Conservation (phyloP, 805 yeast genomes). For the Metschnikowia baotianmanensis region DNA sequence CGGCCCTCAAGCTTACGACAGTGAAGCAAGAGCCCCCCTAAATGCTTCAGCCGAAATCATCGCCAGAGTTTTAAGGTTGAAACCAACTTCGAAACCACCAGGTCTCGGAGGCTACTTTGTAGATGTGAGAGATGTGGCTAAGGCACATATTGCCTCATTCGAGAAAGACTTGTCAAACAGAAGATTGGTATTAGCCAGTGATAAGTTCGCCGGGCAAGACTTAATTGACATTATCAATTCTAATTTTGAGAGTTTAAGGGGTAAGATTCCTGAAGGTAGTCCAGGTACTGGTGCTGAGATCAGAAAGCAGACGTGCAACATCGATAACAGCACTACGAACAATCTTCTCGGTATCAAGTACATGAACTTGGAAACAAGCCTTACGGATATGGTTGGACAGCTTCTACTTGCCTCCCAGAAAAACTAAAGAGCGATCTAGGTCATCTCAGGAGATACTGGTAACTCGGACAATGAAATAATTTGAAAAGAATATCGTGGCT, state of each 20-base stretch:
- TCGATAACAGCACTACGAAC: conserved; percentile 38
- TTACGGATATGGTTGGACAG: conserved; percentile 45
- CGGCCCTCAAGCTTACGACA: conserved; percentile 28
- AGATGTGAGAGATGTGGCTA: conserved; percentile 26
- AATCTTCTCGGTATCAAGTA: conserved; percentile 38
- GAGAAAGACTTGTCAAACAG: conserved; percentile 20
- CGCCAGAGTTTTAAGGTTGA: conserved; percentile 35
- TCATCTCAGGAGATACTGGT: no score
- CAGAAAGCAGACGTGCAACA: conserved; percentile 20
- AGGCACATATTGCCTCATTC: conserved; percentile 18
- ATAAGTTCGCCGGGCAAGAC: conserved; percentile 28
- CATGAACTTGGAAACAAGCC: conserved; percentile 36
- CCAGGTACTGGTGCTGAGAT: conserved; percentile 33
- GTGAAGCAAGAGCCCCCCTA: conserved; percentile 30
- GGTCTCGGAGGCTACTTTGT: conserved; percentile 21
- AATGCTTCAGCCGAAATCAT: conserved; percentile 40
- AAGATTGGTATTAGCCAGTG: conserved; percentile 30
- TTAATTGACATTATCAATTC: conserved; percentile 35
- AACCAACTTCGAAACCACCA: conserved; percentile 22
- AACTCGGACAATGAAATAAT: no score
- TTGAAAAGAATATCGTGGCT: no score
- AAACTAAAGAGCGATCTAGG: no score
- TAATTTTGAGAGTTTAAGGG: conserved; percentile 37
- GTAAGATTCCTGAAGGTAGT: conserved; percentile 43
- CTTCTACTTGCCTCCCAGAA: conserved; percentile 26